Percentiles rank a stretch among this genome's conserved stretches.
Evolutionary conservation across 2,329 filamentous ascomycete species (phyloP).

Genomic region (Colletotrichum sansevieriae): DNA sequence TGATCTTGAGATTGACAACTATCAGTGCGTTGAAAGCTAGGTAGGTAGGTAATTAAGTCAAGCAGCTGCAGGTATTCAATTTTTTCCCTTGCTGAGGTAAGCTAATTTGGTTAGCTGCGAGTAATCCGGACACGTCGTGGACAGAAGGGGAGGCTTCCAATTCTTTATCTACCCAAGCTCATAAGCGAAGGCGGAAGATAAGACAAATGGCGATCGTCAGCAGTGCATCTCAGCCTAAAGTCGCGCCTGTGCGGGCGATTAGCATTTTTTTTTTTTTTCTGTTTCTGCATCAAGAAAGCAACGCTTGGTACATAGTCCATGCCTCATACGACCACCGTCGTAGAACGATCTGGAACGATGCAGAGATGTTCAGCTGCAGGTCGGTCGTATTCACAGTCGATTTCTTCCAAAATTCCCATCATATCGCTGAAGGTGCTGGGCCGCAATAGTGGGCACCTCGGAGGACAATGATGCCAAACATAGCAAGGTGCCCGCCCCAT

Average conservation of each 20-base stretch:
- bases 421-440: conserved; percentile 39
- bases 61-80: too few species aligned
- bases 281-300: conserved; percentile 31
- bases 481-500: conserved; percentile 28
- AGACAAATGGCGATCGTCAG: conserved; percentile 18
- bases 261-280: conserved; percentile 19
- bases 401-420: conserved; percentile 22
- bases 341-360: conserved; percentile 1
- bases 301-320: conserved; percentile 15
- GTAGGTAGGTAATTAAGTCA: too few species aligned
- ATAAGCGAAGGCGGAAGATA: conserved; percentile 13
- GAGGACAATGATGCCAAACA: conserved; percentile 35
- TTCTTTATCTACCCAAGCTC: conserved; percentile 1
- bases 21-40: too few species aligned
- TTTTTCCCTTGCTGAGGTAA: too few species aligned
- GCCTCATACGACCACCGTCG: conserved; percentile 21
- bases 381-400: conserved; percentile 25
- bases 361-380: background rate
- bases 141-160: background rate
- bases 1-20: too few species aligned
- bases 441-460: conserved; percentile 26
- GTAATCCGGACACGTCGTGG: background rate
- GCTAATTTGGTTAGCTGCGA: background rate
- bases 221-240: background rate
- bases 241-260: background rate